A percentile compares a stretch with the other conserved stretches of the same genome.
Conservation (phyloP, 257 asterid species). For the Nicotiana sylvestris region DNA sequence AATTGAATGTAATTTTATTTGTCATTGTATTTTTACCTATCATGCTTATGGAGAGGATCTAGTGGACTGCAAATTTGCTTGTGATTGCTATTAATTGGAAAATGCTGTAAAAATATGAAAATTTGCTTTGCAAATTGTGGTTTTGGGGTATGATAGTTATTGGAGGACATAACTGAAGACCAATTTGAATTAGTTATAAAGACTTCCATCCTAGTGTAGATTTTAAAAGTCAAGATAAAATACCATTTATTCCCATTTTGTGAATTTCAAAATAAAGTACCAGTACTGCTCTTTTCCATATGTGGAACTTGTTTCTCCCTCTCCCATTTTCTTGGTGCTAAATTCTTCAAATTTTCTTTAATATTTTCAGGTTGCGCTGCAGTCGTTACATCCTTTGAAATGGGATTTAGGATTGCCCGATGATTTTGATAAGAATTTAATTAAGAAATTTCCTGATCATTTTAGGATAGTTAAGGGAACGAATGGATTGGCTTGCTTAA, state of each 20-base stretch:
- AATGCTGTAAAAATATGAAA: not conserved
- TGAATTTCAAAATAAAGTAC: not conserved
- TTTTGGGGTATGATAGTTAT: not conserved
- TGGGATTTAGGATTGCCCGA: constrained; percentile 95
- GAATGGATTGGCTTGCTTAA: constrained; percentile 58
- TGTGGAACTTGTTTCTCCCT: not conserved
- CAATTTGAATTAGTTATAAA: not conserved
- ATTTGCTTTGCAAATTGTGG: not conserved
- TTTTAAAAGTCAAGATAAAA: not conserved
- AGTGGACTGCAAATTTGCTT: not conserved
- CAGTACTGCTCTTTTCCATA: not conserved
- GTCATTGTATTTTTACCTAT: not conserved
- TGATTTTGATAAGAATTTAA: constrained; percentile 60
- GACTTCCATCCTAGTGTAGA: not conserved
- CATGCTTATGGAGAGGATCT: not conserved
- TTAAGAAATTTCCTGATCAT: constrained; percentile 53
- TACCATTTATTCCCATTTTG: not conserved
- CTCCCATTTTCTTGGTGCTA: not conserved
- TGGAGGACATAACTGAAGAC: not conserved
- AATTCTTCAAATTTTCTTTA: not conserved
- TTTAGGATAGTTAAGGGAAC: constrained; percentile 59
- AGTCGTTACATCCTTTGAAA: constrained; percentile 62
- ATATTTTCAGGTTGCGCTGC: constrained; percentile 61
- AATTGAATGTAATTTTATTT: not conserved
- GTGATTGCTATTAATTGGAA: not conserved